Evolutionary conservation across 176 grass and related monocot genomes (phyloP), one percentile per base, ranked within the genome.

Genomic region (Pontederia paniculata): DNA sequence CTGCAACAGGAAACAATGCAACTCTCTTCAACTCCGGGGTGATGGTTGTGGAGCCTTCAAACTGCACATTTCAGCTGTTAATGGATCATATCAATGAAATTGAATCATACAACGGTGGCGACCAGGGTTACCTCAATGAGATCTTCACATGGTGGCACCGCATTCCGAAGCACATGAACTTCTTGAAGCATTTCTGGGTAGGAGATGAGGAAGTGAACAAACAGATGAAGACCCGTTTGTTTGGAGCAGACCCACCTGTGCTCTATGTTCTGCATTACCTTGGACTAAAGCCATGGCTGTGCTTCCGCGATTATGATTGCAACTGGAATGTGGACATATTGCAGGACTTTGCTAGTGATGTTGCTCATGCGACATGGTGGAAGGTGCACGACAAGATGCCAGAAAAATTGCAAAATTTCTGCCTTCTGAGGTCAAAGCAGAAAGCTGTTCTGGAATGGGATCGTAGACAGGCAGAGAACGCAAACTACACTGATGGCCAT

Each of bases 31-130:
- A 78, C 65, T 74, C 75, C 1, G 75, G 70, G 13, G 48, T 78
- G 62, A 78, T 77, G 69, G 70, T 70, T 21, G 60, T 74, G 56
- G 74, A 83, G 45, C 80, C 70, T 41, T 78, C 69, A 52, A 70
- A 78, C 57, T 78, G 47, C 65, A 78, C 50, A 16, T 67, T 66
- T 28, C 56, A 66, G 17, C 59, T 74, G 50, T 52, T 71, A 49
- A 84, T 84, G 66, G 52, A 78, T 23, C 70, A 74, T 48, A 78
- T 78, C 6, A 16, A 74, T 57, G 80, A 83, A 59, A 78, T 74
- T 48, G 59, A 71, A 78, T 82, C 80, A 22, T 83, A 83, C 55
- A 83, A 74, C 17, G 71, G 65, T 9, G 70, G 65, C 9, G 65
- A 78, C 44, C 80, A 78, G 62, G 65, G 70, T 23, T 83, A 83